Percentiles rank a stretch among this genome's conserved stretches.
Evolutionary conservation across 345 rosid species (phyloP).

Genomic region (Camelina neglecta): DNA sequence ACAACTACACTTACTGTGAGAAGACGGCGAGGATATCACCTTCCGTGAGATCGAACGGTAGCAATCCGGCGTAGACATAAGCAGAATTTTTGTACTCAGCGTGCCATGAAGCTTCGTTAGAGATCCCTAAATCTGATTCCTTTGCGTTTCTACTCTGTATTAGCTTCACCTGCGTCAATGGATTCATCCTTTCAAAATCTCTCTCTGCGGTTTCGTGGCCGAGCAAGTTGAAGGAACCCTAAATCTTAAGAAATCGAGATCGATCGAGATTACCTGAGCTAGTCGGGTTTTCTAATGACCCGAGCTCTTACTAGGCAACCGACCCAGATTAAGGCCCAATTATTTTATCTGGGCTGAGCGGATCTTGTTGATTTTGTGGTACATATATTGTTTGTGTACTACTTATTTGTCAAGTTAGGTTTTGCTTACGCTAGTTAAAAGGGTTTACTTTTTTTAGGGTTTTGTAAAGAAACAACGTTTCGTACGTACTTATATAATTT

Average conservation of each 20-base stretch:
- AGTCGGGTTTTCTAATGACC: slow-evolving; percentile 16
- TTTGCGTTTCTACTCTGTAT: slow-evolving; percentile 74
- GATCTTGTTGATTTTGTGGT: no score
- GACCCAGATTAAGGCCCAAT: slow-evolving; percentile 14
- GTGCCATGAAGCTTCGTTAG: slow-evolving; percentile 95
- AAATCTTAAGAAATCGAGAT: neutral
- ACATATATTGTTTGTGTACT: no score
- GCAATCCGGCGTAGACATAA: slow-evolving; percentile 77
- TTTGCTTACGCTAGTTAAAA: neutral
- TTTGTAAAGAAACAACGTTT: neutral
- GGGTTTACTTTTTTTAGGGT: neutral
- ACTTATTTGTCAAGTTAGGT: neutral
- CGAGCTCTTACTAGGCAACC: neutral
- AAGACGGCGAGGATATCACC: slow-evolving; percentile 97
- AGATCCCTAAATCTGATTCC: slow-evolving; percentile 80
- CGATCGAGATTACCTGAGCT: neutral
- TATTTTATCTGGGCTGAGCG: neutral
- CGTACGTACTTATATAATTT: no score
- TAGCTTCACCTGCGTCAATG: slow-evolving; percentile 78
- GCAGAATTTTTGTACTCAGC: slow-evolving; percentile 91
- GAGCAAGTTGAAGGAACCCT: slow-evolving; percentile 12
- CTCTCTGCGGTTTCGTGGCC: slow-evolving; percentile 22
- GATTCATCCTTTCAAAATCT: slow-evolving; percentile 59
- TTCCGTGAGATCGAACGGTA: slow-evolving; percentile 92
- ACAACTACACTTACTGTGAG: slow-evolving; percentile 60